These are phyloP conservation scores for Sclerotinia sclerotiorum DNA, from an alignment of 2,329 filamentous ascomycete species.

Conservation along the genomic window DNA sequence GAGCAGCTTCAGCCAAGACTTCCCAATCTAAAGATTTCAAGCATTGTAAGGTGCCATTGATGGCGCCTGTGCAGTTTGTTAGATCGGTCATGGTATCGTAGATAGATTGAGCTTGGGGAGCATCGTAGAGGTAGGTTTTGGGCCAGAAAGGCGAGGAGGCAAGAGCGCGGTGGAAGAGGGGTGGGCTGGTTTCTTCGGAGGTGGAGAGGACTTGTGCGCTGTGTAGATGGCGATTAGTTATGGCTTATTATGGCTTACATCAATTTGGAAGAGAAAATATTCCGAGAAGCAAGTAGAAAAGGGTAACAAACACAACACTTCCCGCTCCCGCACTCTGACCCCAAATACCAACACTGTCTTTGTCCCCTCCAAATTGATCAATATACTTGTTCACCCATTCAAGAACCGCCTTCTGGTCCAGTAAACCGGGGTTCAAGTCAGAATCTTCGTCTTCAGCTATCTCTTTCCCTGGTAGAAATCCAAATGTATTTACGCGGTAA, in stretches of 20 bases:
- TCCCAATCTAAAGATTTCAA: constrained; percentile 56
- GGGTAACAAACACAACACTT: constrained; percentile 43
- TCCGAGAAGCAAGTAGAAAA: background rate
- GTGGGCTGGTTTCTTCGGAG: constrained; percentile 43
- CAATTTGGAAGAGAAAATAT: background rate
- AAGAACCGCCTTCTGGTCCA: constrained; percentile 59
- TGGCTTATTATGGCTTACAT: background rate
- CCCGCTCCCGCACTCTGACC: constrained; percentile 59
- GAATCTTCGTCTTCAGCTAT: constrained; percentile 53
- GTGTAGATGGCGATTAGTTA: background rate
- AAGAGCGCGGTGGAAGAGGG: constrained; percentile 52
- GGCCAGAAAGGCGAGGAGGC: constrained; percentile 55
- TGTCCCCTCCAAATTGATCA: constrained; percentile 58
- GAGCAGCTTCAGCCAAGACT: constrained; percentile 51
- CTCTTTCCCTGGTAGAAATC: constrained; percentile 62
- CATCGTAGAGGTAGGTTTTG: constrained; percentile 53
- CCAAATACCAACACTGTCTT: constrained; percentile 57
- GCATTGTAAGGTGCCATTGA: constrained; percentile 50
- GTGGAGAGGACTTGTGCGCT: constrained; percentile 52
- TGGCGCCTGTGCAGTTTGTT: constrained; percentile 45
- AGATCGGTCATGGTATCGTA: constrained; percentile 48
- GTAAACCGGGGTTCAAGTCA: constrained; percentile 60
- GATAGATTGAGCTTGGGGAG: constrained; percentile 46
- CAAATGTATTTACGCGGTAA: constrained; percentile 65
- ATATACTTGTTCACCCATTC: constrained; percentile 61